Evolutionary conservation across 2,329 filamentous ascomycete species (phyloP), one percentile per base, ranked within the genome.

Genomic region (Cryphonectria parasitica): DNA sequence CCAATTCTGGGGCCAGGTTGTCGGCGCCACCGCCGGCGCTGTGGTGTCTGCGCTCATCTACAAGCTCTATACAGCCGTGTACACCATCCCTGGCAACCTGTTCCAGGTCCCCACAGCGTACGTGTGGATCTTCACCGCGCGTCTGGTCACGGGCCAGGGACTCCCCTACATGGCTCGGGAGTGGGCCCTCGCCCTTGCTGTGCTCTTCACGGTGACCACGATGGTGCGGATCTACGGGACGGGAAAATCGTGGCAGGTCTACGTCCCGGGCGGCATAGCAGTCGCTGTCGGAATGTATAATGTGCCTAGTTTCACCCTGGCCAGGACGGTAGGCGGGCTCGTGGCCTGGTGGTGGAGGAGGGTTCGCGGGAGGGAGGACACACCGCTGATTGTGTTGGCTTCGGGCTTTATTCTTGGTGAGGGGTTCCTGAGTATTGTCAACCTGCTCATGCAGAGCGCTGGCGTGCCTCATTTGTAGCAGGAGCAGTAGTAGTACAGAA

Each of bases 71-170:
- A 95, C 94, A 2, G 77, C 82, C 45, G 95, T 98, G 1, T 99
- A 99, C 77, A 85, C 90, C 54, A 92, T 99, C 7, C 96, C 96
- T 0, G 93, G 95, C 0, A 91, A 93, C 13, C 84, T 98, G 67
- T 98, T 99, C 79, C 92, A 97, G 77, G 94, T 97, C 0, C 96
- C 96, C 0, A 98, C 96, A 0, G 95, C 91, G 0, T 64, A 95
- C 78, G 95, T 99, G 6, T 99, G 96, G 96, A 92, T 99, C 67
- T 98, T 98, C 80, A 99, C 96, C 0, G 95, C 96, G 1, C 87
- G 96, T 22, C 86, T 99, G 2, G 95, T 99, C 13, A 98, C 95
- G 0, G 96, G 96, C 1, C 88, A 96, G 74, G 96, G 96, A 0
- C 79, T 99, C 58, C 96, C 96, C 0, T 85, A 88, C 0, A 94